These are phyloP conservation scores for Vitis rotundifolia DNA, from an alignment of 164 flowering plant species.

Conservation along the genomic window DNA sequence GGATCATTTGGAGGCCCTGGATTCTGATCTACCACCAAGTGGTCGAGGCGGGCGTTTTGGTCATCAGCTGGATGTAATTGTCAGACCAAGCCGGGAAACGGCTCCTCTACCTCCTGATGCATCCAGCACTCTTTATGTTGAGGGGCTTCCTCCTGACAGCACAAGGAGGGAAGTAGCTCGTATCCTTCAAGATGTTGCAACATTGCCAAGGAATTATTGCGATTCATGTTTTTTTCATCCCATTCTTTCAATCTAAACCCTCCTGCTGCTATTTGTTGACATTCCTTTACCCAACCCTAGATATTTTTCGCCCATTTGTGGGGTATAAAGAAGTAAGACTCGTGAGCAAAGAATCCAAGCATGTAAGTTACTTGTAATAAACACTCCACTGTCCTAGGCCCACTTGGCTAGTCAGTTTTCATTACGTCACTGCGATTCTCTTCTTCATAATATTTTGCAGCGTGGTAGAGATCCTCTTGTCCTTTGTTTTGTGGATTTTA, in stretches of 20 bases:
- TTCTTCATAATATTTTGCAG: constrained; percentile 29
- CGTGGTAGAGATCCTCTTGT: constrained; percentile 67
- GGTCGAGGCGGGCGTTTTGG: constrained; percentile 37
- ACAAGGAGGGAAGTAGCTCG: constrained; percentile 75
- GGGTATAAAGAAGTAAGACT: constrained; percentile 79
- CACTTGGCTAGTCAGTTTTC: too few relatives aligned
- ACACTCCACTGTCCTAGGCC: too few relatives aligned
- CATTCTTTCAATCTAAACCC: neutral
- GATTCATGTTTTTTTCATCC: neutral
- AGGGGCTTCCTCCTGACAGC: constrained; percentile 68
- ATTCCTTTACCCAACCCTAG: constrained; percentile 36
- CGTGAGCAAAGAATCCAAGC: constrained; percentile 66
- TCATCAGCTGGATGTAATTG: constrained; percentile 33
- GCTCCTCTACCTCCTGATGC: constrained; percentile 78
- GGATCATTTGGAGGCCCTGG: too few relatives aligned
- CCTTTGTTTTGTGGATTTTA: constrained; percentile 76
- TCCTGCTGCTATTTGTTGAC: neutral
- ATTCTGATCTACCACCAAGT: constrained; percentile 40
- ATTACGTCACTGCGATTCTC: too few relatives aligned
- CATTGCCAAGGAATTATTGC: neutral
- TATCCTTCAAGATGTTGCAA: constrained; percentile 45
- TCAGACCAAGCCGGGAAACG: constrained; percentile 48
- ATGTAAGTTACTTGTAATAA: constrained; percentile 35
- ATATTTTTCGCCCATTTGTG: constrained; percentile 81
- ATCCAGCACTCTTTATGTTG: constrained; percentile 67